Percentiles rank a stretch among this genome's conserved stretches.
phyloP scores from a whole-genome alignment of 805 yeast species.

The Metschnikowia continentalis region DNA sequence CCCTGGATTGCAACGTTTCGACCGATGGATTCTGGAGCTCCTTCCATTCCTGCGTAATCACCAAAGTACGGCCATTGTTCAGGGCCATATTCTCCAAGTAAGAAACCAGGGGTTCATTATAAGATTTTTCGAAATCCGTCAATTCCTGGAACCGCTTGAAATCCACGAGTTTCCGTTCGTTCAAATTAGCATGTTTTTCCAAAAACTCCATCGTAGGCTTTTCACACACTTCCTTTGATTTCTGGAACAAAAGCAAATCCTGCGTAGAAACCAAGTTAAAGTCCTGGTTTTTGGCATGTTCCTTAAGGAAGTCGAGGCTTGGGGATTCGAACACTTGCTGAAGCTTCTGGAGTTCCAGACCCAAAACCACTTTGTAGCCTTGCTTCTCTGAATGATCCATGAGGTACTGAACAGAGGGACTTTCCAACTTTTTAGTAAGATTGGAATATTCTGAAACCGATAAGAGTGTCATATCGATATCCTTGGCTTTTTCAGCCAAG shows the following conservation, averaged over 20 bases:
- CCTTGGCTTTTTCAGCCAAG: constrained; percentile 9
- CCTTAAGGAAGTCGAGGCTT: constrained; percentile 8
- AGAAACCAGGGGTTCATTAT: constrained; percentile 20
- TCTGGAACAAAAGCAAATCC: constrained; percentile 3
- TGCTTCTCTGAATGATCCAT: constrained; percentile 4
- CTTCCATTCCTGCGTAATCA: background rate
- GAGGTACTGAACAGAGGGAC: constrained; percentile 13
- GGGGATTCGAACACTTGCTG: constrained; percentile 4
- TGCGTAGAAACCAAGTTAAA: background rate
- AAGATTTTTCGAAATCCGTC: background rate
- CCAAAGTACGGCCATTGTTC: background rate
- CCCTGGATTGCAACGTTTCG: constrained; percentile 5
- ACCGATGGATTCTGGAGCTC: constrained; percentile 1
- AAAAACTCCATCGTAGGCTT: constrained; percentile 13
- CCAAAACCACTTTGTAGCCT: constrained; percentile 5
- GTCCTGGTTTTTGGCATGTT: constrained; percentile 5
- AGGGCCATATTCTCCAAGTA: constrained; percentile 4
- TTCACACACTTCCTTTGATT: background rate
- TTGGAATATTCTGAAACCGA: constrained; percentile 8
- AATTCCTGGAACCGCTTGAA: constrained; percentile 8
- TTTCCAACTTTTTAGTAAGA: constrained; percentile 6
- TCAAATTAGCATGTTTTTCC: constrained; percentile 13
- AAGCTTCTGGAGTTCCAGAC: constrained; percentile 1
- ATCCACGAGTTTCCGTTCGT: constrained; percentile 16
- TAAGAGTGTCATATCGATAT: constrained; percentile 4